These are phyloP conservation scores for Zoysia pacifica DNA, from an alignment of 176 grass and related monocot genomes.

Conservation along the genomic window DNA sequence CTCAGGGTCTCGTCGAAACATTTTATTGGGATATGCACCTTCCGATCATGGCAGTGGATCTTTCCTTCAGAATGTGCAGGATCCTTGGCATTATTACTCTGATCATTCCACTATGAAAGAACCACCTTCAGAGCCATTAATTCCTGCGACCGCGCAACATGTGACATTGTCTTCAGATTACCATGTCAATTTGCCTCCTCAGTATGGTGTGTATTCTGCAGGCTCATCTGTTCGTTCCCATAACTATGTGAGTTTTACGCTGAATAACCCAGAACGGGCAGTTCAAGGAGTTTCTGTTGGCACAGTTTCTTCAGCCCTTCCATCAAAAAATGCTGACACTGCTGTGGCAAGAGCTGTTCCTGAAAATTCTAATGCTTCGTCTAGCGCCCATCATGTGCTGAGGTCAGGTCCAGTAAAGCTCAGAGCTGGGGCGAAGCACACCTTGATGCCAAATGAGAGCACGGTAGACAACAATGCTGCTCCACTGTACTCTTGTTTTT, in stretches of 20 bases:
- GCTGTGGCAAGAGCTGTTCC: constrained; percentile 21
- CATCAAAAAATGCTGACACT: constrained; percentile 27
- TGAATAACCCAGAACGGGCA: constrained; percentile 20
- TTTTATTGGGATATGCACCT: constrained; percentile 35
- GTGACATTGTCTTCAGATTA: constrained; percentile 37
- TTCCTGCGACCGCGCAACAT: constrained; percentile 23
- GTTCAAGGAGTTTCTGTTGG: constrained; percentile 26
- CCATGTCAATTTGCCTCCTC: constrained; percentile 30
- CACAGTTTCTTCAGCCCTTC: constrained; percentile 16
- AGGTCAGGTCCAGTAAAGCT: constrained; percentile 58
- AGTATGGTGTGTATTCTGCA: constrained; percentile 40
- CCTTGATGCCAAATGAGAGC: constrained; percentile 46
- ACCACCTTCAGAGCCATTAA: constrained; percentile 20
- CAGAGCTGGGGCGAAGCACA: constrained; percentile 51
- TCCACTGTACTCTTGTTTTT: constrained; percentile 52
- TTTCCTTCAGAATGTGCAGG: constrained; percentile 23
- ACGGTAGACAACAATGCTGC: constrained; percentile 32
- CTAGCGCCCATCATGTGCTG: constrained; percentile 21
- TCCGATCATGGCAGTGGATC: constrained; percentile 30
- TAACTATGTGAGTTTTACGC: constrained; percentile 13
- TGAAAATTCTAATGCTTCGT: constrained; percentile 30
- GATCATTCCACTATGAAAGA: constrained; percentile 15
- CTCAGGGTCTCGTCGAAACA: constrained; percentile 12
- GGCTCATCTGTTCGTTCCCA: constrained; percentile 26
- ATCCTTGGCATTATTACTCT: constrained; percentile 37